Evolutionary conservation across 371 early-diverging fungal species (phyloP).

Genomic region (Mortierella sp.): DNA sequence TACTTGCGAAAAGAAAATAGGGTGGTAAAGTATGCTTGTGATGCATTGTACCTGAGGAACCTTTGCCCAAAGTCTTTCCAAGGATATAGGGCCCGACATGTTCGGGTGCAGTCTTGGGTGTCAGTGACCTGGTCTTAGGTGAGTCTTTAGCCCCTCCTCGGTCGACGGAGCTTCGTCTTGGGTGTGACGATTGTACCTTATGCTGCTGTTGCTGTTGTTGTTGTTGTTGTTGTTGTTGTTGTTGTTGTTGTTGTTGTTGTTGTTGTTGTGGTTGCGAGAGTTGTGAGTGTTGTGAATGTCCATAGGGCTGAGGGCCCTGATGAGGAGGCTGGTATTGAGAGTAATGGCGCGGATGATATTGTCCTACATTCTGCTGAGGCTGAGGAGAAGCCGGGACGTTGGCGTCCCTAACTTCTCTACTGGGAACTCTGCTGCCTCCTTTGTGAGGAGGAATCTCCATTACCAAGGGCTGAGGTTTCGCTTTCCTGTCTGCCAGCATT

Average conservation of each 20-base stretch:
- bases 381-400: constrained; percentile 31
- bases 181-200: constrained; percentile 6
- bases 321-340: constrained; percentile 5
- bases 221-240: not conserved
- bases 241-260: constrained; percentile 4
- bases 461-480: constrained; percentile 23
- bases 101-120: constrained; percentile 27
- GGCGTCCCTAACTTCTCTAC: constrained; percentile 27
- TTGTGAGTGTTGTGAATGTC: not conserved
- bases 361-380: constrained; percentile 30
- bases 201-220: constrained; percentile 8
- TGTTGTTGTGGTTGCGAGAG: not conserved
- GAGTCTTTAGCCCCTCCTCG: constrained; percentile 41
- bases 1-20: not conserved
- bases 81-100: constrained; percentile 82
- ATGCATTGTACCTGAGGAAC: constrained; percentile 71
- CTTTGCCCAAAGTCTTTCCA: constrained; percentile 85
- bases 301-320: not conserved
- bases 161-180: constrained; percentile 37
- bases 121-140: constrained; percentile 15
- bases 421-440: not conserved
- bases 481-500: constrained; percentile 38
- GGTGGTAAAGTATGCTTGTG: not conserved
- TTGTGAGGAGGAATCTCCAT: constrained; percentile 34
- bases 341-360: constrained; percentile 16